Conservation (phyloP, 768 basidiomycete genomes). For the Lentinula raphanica region DNA sequence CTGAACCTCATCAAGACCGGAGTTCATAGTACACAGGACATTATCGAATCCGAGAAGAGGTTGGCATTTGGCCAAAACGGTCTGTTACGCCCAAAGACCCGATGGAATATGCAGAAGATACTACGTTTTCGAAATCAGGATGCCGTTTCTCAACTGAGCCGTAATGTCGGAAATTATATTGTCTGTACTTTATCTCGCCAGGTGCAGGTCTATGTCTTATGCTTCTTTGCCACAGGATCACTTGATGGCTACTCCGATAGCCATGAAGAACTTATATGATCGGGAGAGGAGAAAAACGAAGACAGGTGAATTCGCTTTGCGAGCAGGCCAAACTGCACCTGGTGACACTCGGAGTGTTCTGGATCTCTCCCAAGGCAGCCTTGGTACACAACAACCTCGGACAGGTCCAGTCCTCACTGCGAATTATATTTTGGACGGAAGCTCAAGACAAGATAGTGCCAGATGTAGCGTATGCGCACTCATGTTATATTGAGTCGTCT, state of each 20-base stretch:
- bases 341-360: constrained; percentile 55
- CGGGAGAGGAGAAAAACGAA: constrained; percentile 23
- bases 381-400: constrained; percentile 23
- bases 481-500: background rate
- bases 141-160: constrained; percentile 42
- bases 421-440: constrained; percentile 6
- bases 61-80: constrained; percentile 31
- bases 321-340: constrained; percentile 52
- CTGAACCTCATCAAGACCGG: constrained; percentile 48
- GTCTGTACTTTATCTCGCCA: constrained; percentile 37
- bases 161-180: constrained; percentile 59
- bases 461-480: background rate
- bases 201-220: constrained; percentile 6
- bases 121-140: constrained; percentile 50
- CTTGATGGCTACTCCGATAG: constrained; percentile 60
- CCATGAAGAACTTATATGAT: constrained; percentile 41
- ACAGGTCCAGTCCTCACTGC: background rate
- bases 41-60: constrained; percentile 45
- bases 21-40: constrained; percentile 35
- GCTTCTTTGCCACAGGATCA: constrained; percentile 45
- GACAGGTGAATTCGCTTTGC: constrained; percentile 20
- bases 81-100: constrained; percentile 56
- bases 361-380: constrained; percentile 48
- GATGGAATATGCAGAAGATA: constrained; percentile 73
- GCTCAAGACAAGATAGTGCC: background rate